Percentiles rank a stretch among this genome's conserved stretches.
Evolutionary conservation across 2,329 filamentous ascomycete genomes (phyloP).

Genomic region (Xylaria sp.): DNA sequence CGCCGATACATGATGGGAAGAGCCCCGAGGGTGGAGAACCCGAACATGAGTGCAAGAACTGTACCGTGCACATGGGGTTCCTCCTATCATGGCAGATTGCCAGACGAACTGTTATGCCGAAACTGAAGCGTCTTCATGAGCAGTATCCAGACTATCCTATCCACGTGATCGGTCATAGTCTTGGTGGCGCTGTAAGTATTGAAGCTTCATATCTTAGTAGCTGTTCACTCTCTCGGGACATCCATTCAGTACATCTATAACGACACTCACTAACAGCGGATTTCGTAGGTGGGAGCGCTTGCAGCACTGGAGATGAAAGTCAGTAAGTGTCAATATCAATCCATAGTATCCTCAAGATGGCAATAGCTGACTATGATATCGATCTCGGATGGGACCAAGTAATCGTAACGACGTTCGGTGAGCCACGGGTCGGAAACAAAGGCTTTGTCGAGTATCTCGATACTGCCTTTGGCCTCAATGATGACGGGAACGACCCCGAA

Average conservation of each 20-base stretch:
- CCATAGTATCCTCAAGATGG: neutral
- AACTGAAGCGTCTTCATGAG: constrained; percentile 54
- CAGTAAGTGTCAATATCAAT: constrained; percentile 31
- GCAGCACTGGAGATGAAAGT: constrained; percentile 74
- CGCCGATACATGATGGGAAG: constrained; percentile 46
- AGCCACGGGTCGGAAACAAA: constrained; percentile 63
- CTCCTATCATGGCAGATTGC: constrained; percentile 77
- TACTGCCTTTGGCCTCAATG: constrained; percentile 43
- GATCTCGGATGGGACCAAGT: constrained; percentile 64
- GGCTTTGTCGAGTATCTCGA: constrained; percentile 53
- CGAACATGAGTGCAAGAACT: constrained; percentile 67
- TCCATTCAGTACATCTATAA: no score
- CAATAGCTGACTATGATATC: neutral
- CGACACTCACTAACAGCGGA: neutral
- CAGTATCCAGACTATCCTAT: constrained; percentile 67
- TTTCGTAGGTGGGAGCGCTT: constrained; percentile 45
- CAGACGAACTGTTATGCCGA: constrained; percentile 60
- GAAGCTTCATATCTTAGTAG: neutral
- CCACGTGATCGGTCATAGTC: constrained; percentile 80
- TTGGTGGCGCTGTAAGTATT: constrained; percentile 80
- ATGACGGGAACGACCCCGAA: constrained; percentile 31
- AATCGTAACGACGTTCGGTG: constrained; percentile 86
- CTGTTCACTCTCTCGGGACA: neutral
- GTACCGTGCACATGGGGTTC: constrained; percentile 90
- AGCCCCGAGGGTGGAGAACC: constrained; percentile 33